Base-by-base conservation (phyloP, 768 basidiomycete species). In the Russula abietina region DNA sequence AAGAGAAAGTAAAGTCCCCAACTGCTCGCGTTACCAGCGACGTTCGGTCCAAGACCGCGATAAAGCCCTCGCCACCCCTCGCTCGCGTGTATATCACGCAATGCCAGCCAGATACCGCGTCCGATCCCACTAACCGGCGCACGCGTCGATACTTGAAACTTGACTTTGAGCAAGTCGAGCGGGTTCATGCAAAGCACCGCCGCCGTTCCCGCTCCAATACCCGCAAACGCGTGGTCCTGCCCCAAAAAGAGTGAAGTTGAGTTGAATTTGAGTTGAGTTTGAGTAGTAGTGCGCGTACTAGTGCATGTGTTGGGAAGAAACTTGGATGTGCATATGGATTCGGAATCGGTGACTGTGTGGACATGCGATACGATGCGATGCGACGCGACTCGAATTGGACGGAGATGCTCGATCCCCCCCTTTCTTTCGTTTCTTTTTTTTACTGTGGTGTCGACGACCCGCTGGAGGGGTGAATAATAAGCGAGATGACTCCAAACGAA, bases 1-100 rank as follows among this genome's bases (percentile, higher is more conserved):
- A 97, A 96, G 65, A 96, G 82, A 76, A 99, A 99, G 75, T 99
- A 99, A 28, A 98, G 75, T 0, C 97, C 97, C 97, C 97, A 99
- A 69, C 93, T 95, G 9, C 88, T 86, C 22, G 95, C 93, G 67
- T 98, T 98, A 14, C 96, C 97, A 0, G 91, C 91, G 63, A 98
- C 81, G 73, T 98, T 99, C 2, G 94, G 85, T 0, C 84, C 82
- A 36, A 98, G 78, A 17, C 97, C 97, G 58, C 96, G 82, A 73
- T 98, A 98, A 54, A 98, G 76, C 0, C 95, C 96, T 64, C 75
- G 80, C 83, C 85, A 89, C 6, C 97, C 96, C 61, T 90, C 83
- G 41, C 79, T 76, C 51, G 76, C 80, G 26, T 89, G 83, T 43
- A 98, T 93, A 59, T 86, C 84, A 48, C 79, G 78, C 56, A 98